Evolutionary conservation across 75 land plant species (phyloP).

Genomic region (Selaginella tamariscina): DNA sequence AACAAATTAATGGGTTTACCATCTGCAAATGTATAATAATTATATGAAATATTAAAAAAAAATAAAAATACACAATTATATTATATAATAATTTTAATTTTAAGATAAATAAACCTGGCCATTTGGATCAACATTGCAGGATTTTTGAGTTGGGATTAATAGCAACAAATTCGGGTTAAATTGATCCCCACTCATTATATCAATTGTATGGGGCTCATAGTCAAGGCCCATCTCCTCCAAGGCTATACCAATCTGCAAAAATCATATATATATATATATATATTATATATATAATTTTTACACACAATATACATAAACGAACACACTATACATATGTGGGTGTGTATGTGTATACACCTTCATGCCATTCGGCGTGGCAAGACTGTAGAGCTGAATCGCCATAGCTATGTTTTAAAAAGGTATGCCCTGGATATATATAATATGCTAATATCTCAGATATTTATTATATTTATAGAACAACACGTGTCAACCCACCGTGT

Average conservation of each 20-base stretch:
- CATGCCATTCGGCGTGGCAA: neutral
- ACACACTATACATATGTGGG: no score
- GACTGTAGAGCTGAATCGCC: neutral
- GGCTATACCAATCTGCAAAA: constrained; percentile 15
- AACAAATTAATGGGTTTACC: constrained; percentile 15
- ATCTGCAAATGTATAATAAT: constrained; percentile 3
- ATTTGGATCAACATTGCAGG: neutral
- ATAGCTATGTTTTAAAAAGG: no score
- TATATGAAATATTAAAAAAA: neutral
- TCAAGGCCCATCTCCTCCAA: constrained; percentile 19
- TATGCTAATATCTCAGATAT: no score
- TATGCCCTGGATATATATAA: no score
- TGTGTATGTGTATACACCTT: neutral
- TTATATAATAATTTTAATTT: no score
- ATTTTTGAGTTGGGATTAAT: constrained; percentile 13
- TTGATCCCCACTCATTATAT: constrained; percentile 14
- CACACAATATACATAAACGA: no score
- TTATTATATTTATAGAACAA: no score
- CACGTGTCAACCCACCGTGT: no score
- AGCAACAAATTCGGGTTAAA: constrained; percentile 19
- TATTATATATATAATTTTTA: no score
- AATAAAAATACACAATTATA: neutral
- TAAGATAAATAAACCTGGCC: neutral
- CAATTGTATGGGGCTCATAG: constrained; percentile 18
- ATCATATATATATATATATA: no score